Percentiles rank a stretch among this genome's conserved stretches.
These are phyloP conservation scores for Schizothecium vesticola DNA, from an alignment of 495 filamentous ascomycete genomes.

Conservation along the genomic window DNA sequence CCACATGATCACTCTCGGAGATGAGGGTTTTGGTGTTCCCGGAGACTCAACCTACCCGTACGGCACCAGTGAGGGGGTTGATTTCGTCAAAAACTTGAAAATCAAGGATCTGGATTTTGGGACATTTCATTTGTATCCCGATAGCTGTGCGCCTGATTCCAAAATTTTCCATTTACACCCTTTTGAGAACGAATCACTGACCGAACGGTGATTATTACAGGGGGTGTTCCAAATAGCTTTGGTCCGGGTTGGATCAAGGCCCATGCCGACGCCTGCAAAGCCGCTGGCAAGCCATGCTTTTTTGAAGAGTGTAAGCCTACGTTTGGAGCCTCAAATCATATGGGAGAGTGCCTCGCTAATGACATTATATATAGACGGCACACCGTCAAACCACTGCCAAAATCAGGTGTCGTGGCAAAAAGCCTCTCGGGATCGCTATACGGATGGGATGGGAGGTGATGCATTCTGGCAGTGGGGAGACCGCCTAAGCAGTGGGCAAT, in stretches of 20 bases:
- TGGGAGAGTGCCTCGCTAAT: no score
- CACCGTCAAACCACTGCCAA: constrained; percentile 34
- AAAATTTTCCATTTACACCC: constrained; percentile 5
- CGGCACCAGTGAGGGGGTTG: constrained; percentile 48
- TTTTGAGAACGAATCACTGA: neutral
- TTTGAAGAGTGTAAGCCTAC: constrained; percentile 50
- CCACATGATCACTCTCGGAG: constrained; percentile 66
- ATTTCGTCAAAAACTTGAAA: constrained; percentile 53
- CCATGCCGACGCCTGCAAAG: constrained; percentile 49
- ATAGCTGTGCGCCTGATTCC: constrained; percentile 38
- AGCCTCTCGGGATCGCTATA: constrained; percentile 41
- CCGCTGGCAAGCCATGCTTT: constrained; percentile 56
- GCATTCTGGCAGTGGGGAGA: constrained; percentile 64
- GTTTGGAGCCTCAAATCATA: neutral
- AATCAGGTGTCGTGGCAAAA: constrained; percentile 51
- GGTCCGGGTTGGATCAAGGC: constrained; percentile 52
- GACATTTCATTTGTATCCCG: constrained; percentile 59
- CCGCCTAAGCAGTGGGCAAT: constrained; percentile 44
- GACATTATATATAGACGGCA: constrained; percentile 38
- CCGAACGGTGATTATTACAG: constrained; percentile 22
- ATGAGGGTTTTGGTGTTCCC: constrained; percentile 47
- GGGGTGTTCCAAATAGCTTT: constrained; percentile 35
- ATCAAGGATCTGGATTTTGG: constrained; percentile 55
- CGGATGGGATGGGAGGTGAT: constrained; percentile 48
- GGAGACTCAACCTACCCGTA: constrained; percentile 52